Percentiles rank a stretch among this genome's conserved stretches.
Conservation (phyloP, 148 eudicot genomes). For the Gaultheria prostrata region DNA sequence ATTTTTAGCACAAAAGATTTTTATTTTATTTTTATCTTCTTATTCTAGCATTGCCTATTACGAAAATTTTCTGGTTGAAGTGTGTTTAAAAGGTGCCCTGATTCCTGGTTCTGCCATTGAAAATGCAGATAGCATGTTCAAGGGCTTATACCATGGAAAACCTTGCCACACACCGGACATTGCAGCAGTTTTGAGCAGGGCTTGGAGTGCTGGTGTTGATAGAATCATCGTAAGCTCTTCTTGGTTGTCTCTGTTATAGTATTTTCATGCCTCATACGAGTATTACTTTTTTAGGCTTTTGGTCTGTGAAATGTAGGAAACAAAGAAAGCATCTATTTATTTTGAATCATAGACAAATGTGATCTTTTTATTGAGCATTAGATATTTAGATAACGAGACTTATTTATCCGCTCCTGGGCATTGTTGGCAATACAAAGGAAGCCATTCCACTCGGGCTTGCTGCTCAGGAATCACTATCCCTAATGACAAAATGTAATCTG, state of each 20-base stretch:
- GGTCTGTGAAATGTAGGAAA: not conserved
- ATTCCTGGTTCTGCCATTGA: no score
- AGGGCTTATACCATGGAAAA: constrained; percentile 86
- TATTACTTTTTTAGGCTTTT: not conserved
- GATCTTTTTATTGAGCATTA: not conserved
- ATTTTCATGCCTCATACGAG: not conserved
- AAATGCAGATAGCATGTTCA: constrained; percentile 79
- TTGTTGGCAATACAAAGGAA: no score
- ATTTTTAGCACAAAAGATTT: no score
- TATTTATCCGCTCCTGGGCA: no score
- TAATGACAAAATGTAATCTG: not conserved
- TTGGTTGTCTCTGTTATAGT: not conserved
- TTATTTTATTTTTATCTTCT: no score
- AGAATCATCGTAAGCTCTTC: constrained; percentile 65
- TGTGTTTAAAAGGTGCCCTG: no score
- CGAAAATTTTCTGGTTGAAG: no score
- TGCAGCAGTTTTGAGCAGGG: constrained; percentile 57
- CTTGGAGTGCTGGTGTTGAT: constrained; percentile 92
- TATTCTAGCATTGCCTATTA: no score
- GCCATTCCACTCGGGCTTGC: not conserved
- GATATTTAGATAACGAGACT: not conserved
- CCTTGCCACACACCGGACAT: constrained; percentile 49
- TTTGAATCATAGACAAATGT: not conserved
- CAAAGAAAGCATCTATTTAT: not conserved
- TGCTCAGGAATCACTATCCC: no score